Percentiles rank a stretch among this genome's conserved stretches.
Evolutionary conservation across 768 basidiomycete genomes (phyloP).

Genomic region (Candolleomyces aberdarensis): DNA sequence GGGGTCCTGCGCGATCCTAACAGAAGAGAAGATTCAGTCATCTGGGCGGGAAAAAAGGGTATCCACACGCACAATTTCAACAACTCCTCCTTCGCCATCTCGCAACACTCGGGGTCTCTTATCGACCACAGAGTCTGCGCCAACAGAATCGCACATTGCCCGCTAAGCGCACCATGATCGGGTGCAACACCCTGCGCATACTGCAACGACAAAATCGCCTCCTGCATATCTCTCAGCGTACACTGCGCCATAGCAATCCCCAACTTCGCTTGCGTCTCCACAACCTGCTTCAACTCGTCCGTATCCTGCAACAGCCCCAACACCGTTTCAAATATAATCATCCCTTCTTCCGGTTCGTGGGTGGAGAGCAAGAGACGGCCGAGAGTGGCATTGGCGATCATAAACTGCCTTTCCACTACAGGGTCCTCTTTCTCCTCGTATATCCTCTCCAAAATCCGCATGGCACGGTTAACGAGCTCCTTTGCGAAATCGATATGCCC

Average conservation of each 20-base stretch:
- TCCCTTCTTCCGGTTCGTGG: constrained; percentile 54
- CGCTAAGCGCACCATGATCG: constrained; percentile 46
- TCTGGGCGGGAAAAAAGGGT: neutral
- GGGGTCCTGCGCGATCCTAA: constrained; percentile 72
- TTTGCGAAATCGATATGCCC: constrained; percentile 64
- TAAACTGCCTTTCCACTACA: constrained; percentile 72
- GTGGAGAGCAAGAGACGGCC: constrained; percentile 72
- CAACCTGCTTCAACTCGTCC: constrained; percentile 29
- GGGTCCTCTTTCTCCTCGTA: constrained; percentile 89
- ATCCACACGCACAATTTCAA: constrained; percentile 66
- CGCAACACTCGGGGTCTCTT: constrained; percentile 69
- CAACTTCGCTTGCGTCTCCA: constrained; percentile 64
- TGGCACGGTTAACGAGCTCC: constrained; percentile 56
- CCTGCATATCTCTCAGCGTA: constrained; percentile 56
- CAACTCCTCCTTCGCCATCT: constrained; percentile 73
- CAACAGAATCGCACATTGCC: constrained; percentile 76
- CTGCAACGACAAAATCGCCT: constrained; percentile 68
- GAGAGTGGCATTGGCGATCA: constrained; percentile 76
- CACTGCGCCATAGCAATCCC: constrained; percentile 73
- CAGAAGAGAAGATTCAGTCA: neutral
- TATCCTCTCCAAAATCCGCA: constrained; percentile 71
- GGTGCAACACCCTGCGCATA: constrained; percentile 53
- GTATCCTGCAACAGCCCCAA: constrained; percentile 66
- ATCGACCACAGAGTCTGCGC: constrained; percentile 84
- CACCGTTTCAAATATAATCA: constrained; percentile 69